Conservation (phyloP, 768 basidiomycete species). For the Pholiota microspora region DNA sequence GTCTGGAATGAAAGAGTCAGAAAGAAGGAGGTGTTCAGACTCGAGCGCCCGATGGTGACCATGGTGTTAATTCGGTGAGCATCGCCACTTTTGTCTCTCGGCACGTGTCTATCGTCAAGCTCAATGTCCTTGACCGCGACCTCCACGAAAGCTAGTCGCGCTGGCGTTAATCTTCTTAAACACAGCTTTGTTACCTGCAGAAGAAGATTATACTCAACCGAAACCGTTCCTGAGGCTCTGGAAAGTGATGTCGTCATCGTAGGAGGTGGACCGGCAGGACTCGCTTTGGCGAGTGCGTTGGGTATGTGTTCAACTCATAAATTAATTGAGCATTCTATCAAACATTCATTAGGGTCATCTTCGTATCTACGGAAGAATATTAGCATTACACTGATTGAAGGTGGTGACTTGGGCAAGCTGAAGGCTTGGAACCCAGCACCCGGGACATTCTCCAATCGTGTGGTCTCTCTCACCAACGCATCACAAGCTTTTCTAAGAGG, state of each 20-base stretch:
- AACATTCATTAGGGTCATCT: slow-evolving; percentile 50
- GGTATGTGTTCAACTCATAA: slow-evolving; percentile 47
- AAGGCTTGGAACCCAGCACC: slow-evolving; percentile 60
- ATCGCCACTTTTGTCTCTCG: neutral
- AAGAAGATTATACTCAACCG: slow-evolving; percentile 3
- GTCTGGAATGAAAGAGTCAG: neutral
- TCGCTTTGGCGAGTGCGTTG: slow-evolving; percentile 85
- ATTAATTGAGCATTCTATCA: slow-evolving; percentile 6
- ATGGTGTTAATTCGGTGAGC: too few relatives aligned
- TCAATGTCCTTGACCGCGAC: slow-evolving; percentile 21
- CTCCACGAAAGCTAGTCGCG: slow-evolving; percentile 13
- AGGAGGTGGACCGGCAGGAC: slow-evolving; percentile 90
- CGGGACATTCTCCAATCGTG: slow-evolving; percentile 73
- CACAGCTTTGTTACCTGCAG: neutral
- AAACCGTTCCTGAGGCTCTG: slow-evolving; percentile 22
- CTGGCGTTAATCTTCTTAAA: slow-evolving; percentile 6
- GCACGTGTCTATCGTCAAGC: slow-evolving; percentile 11
- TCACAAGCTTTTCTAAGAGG: slow-evolving; percentile 69
- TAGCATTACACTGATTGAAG: slow-evolving; percentile 77
- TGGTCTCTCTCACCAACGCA: slow-evolving; percentile 80
- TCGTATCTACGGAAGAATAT: slow-evolving; percentile 47
- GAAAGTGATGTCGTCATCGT: slow-evolving; percentile 90
- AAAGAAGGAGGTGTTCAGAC: too few relatives aligned
- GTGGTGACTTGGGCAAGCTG: slow-evolving; percentile 68
- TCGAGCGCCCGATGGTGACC: neutral